A percentile compares a stretch with the other conserved stretches of the same genome.
phyloP scores from a whole-genome alignment of 306 rosid species.

The Casuarina equisetifolia region DNA sequence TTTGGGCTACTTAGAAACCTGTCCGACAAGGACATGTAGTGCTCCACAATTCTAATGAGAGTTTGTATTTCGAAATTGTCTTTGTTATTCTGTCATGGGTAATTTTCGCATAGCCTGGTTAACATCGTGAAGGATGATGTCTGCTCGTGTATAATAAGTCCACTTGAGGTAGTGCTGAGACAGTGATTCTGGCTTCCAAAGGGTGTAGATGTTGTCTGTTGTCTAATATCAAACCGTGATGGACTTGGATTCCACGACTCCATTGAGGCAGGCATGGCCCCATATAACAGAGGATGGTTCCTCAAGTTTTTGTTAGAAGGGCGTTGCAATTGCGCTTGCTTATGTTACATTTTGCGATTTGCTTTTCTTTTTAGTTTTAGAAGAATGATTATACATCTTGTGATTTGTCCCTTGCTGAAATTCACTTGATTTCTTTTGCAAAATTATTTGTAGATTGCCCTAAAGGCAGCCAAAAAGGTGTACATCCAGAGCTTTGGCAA shows the following conservation, averaged over 20 bases:
- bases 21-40: no score
- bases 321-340: background rate
- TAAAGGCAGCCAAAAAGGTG: conserved; percentile 67
- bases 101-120: background rate
- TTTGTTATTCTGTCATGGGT: no score
- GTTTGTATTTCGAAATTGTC: no score
- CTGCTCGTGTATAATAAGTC: background rate
- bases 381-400: background rate
- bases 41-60: no score
- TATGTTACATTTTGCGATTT: conserved; percentile 1
- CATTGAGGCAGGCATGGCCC: background rate
- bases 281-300: background rate
- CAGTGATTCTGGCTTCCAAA: background rate
- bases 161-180: background rate
- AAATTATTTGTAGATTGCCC: conserved; percentile 61
- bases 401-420: conserved; percentile 9
- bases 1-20: no score
- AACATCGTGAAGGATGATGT: background rate
- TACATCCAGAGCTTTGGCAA: conserved; percentile 70
- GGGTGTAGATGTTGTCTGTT: background rate
- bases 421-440: conserved; percentile 9
- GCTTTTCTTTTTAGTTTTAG: background rate
- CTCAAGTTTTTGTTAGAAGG: conserved; percentile 4
- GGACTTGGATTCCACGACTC: background rate
- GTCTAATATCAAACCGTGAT: background rate